Percentiles rank a stretch among this genome's conserved stretches.
These are phyloP conservation scores for Moniliophthora roreri DNA, from an alignment of 1,284 basidiomycete species.

Conservation along the genomic window DNA sequence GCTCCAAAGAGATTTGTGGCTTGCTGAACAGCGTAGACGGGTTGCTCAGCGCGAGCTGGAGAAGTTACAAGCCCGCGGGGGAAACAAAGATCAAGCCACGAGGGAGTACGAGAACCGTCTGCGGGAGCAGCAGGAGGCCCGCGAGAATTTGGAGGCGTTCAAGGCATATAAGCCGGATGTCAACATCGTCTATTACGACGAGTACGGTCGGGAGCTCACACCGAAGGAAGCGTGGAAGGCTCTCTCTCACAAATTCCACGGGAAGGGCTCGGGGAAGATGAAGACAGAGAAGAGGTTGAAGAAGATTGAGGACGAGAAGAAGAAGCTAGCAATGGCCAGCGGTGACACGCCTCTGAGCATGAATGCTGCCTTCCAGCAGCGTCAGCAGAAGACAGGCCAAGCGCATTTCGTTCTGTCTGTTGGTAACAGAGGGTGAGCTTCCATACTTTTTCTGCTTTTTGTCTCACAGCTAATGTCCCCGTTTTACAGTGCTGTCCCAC, in stretches of 20 bases:
- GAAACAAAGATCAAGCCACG: conserved; percentile 90
- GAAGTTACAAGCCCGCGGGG: conserved; percentile 68
- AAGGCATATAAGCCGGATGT: conserved; percentile 96
- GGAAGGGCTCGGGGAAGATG: conserved; percentile 90
- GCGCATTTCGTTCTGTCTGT: conserved; percentile 93
- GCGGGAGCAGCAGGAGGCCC: conserved; percentile 90
- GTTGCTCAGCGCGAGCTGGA: conserved; percentile 82
- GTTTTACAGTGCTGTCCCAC: conserved; percentile 69
- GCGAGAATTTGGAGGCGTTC: conserved; percentile 81
- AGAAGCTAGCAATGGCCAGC: conserved; percentile 86
- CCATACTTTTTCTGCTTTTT: conserved; percentile 6
- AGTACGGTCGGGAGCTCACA: conserved; percentile 87
- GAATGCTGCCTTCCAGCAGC: conserved; percentile 85
- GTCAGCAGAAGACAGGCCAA: conserved; percentile 90
- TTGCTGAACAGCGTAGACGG: conserved; percentile 80
- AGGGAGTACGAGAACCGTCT: conserved; percentile 93
- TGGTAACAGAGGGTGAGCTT: conserved; percentile 84
- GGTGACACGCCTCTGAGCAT: conserved; percentile 93
- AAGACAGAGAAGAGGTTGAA: conserved; percentile 93
- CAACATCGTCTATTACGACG: conserved; percentile 96
- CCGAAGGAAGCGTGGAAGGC: conserved; percentile 98
- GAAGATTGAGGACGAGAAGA: conserved; percentile 93
- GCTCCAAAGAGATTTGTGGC: conserved; percentile 86
- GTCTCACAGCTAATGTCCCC: conserved; percentile 13
- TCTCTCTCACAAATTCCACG: conserved; percentile 93